A percentile compares a stretch with the other conserved stretches of the same genome.
Conservation (phyloP, 2,329 filamentous ascomycete species). For the Periconia digitata region DNA sequence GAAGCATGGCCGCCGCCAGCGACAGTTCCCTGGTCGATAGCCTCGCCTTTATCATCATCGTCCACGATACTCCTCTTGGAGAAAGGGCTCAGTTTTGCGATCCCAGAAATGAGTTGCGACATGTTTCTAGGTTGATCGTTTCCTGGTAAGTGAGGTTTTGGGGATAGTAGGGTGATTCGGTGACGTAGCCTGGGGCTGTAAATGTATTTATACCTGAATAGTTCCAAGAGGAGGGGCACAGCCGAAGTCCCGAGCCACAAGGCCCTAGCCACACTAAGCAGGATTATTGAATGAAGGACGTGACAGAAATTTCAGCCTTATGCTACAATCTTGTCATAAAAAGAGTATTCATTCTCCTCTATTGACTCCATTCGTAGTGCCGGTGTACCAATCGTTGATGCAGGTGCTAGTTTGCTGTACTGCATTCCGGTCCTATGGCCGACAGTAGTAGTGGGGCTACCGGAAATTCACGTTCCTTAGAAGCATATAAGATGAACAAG, state of each 20-base stretch:
- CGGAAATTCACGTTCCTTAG: no score
- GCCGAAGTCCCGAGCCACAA: not conserved
- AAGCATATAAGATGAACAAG: no score
- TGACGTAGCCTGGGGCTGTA: constrained; percentile 3
- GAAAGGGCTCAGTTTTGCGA: constrained; percentile 37
- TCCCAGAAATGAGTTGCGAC: constrained; percentile 37
- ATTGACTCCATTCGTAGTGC: no score
- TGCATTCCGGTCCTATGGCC: no score
- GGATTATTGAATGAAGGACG: no score
- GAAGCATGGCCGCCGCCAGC: constrained; percentile 62
- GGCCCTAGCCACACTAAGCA: not conserved
- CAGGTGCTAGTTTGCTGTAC: no score
- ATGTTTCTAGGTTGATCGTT: constrained; percentile 15
- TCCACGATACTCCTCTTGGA: constrained; percentile 27
- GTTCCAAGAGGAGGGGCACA: not conserved
- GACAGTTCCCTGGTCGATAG: constrained; percentile 52
- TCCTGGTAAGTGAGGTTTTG: not conserved
- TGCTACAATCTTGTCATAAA: no score
- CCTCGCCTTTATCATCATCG: constrained; percentile 59
- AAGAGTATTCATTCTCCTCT: not conserved
- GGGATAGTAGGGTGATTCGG: not conserved
- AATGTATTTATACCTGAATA: not conserved
- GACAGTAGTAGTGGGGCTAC: no score
- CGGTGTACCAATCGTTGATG: no score
- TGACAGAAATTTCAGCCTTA: no score